Conservation (phyloP, 441 rosid genomes). For the Gossypium laxum region DNA sequence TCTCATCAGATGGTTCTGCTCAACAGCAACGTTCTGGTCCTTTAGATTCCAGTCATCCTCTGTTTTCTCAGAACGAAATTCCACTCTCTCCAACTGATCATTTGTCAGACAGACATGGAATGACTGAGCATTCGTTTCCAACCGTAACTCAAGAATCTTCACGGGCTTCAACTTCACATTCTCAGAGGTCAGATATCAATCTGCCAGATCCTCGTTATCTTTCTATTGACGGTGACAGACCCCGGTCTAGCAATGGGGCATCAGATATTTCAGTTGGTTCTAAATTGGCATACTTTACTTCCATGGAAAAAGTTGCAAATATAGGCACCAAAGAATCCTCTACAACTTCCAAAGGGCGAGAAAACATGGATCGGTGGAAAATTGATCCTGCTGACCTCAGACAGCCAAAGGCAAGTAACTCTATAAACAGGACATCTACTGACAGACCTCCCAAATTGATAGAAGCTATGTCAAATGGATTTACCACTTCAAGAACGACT, state of each 20-base stretch:
- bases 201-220: constrained; percentile 45
- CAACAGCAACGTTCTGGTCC: constrained; percentile 65
- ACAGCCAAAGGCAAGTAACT: constrained; percentile 39
- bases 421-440: constrained; percentile 47
- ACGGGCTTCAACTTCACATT: constrained; percentile 49
- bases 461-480: constrained; percentile 55
- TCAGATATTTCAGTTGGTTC: constrained; percentile 33
- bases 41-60: constrained; percentile 49
- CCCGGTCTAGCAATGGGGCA: constrained; percentile 47
- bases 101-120: constrained; percentile 53
- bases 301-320: constrained; percentile 32
- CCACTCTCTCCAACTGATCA: constrained; percentile 40
- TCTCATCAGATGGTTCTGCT: constrained; percentile 41
- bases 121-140: constrained; percentile 31
- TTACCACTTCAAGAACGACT: constrained; percentile 27
- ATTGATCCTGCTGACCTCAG: constrained; percentile 40
- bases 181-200: constrained; percentile 51
- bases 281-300: constrained; percentile 28
- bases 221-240: constrained; percentile 43
- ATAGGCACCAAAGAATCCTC: constrained; percentile 25
- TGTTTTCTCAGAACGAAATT: constrained; percentile 47
- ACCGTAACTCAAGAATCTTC: constrained; percentile 49
- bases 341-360: constrained; percentile 28
- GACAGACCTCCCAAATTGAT: constrained; percentile 61
- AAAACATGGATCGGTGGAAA: constrained; percentile 36